phyloP scores from a whole-genome alignment of 2,329 filamentous ascomycete species.

The Botrytis aclada region DNA sequence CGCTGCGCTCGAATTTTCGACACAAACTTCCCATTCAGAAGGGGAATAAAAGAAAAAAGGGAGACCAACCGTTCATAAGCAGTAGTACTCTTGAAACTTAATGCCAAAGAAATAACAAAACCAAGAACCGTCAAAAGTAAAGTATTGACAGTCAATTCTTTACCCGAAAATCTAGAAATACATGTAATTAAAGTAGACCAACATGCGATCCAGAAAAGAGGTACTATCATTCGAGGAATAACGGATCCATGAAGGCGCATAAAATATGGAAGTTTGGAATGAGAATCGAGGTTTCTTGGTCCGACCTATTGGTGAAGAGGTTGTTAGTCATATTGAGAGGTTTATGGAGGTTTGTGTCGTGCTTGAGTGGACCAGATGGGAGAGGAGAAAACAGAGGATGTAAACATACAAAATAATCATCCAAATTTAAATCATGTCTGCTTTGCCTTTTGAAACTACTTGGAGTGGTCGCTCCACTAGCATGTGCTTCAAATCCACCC shows the following conservation, averaged over 20 bases:
- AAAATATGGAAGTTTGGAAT: slow-evolving; percentile 75
- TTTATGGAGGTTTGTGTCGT: not conserved
- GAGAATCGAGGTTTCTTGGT: slow-evolving; percentile 66
- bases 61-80: slow-evolving; percentile 62
- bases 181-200: slow-evolving; percentile 69
- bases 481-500: slow-evolving; percentile 1
- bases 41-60: not conserved
- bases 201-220: slow-evolving; percentile 56
- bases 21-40: not conserved
- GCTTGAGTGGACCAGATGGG: not conserved
- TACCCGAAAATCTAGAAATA: slow-evolving; percentile 39
- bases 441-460: slow-evolving; percentile 17
- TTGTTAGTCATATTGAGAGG: slow-evolving; percentile 7
- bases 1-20: not conserved
- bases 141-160: slow-evolving; percentile 54
- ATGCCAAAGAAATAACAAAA: slow-evolving; percentile 77
- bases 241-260: slow-evolving; percentile 74
- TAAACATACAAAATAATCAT: slow-evolving; percentile 34
- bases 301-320: slow-evolving; percentile 39
- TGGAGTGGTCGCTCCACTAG: slow-evolving; percentile 13
- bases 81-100: slow-evolving; percentile 73
- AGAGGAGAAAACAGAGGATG: not conserved
- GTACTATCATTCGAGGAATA: slow-evolving; percentile 69
- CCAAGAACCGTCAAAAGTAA: slow-evolving; percentile 72
- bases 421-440: slow-evolving; percentile 23